phyloP scores from a whole-genome alignment of 495 filamentous ascomycete genomes.

The Xylaria flabelliformis region DNA sequence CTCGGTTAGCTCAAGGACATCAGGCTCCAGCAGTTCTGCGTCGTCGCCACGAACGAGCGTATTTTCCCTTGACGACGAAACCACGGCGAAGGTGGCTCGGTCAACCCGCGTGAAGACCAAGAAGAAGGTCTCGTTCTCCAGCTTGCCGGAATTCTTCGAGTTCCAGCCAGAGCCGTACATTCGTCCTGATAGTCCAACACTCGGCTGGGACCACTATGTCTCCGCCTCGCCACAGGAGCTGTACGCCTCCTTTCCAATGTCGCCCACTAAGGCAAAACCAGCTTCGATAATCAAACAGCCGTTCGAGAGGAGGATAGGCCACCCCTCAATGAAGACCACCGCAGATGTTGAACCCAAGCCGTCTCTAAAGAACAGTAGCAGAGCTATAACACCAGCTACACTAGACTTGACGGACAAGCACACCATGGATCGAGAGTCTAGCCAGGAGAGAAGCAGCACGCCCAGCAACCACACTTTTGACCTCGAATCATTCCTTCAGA shows the following conservation, averaged over 20 bases:
- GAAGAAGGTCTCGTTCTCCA: constrained; percentile 62
- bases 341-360: background rate
- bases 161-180: constrained; percentile 49
- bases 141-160: constrained; percentile 44
- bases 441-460: constrained; percentile 22
- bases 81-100: constrained; percentile 28
- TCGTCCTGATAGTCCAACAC: constrained; percentile 54
- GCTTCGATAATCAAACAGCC: constrained; percentile 17
- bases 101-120: constrained; percentile 38
- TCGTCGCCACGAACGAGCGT: constrained; percentile 54
- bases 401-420: background rate
- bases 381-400: background rate
- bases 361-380: background rate
- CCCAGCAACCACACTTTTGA: constrained; percentile 35
- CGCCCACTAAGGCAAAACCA: constrained; percentile 25
- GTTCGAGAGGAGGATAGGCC: background rate
- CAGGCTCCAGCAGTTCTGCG: constrained; percentile 46
- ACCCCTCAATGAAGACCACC: background rate
- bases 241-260: constrained; percentile 26
- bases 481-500: constrained; percentile 43
- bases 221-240: constrained; percentile 1
- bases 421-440: constrained; percentile 1
- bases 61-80: constrained; percentile 47
- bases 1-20: constrained; percentile 53
- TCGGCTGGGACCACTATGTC: constrained; percentile 51